These are phyloP conservation scores for Pseudodiploospora longispora DNA, from an alignment of 2,329 filamentous ascomycete genomes.

Conservation along the genomic window DNA sequence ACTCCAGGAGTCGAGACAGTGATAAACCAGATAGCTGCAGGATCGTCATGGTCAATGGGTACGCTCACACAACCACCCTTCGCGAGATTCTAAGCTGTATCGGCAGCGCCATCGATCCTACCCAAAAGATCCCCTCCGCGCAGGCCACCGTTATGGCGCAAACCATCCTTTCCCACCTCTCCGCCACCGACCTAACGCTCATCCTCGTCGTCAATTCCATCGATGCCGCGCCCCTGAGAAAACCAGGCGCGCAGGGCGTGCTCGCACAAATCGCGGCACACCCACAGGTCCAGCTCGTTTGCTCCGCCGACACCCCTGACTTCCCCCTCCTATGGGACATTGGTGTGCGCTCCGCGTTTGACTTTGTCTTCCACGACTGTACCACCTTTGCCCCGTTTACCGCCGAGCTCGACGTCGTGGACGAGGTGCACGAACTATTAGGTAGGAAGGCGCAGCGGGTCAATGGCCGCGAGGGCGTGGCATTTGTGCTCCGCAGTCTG, in stretches of 20 bases:
- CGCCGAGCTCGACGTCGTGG: slow-evolving; percentile 72
- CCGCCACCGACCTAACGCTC: slow-evolving; percentile 35
- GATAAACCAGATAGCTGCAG: slow-evolving; percentile 23
- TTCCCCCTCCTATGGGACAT: slow-evolving; percentile 88
- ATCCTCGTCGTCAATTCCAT: slow-evolving; percentile 79
- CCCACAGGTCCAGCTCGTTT: slow-evolving; percentile 62
- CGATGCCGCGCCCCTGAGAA: slow-evolving; percentile 70
- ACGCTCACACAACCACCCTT: slow-evolving; percentile 57
- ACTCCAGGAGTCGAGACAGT: slow-evolving; percentile 20
- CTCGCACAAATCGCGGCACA: slow-evolving; percentile 71
- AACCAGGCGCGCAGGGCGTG: slow-evolving; percentile 58
- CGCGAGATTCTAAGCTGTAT: slow-evolving; percentile 65
- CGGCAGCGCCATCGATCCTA: slow-evolving; percentile 50
- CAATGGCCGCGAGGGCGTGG: slow-evolving; percentile 84
- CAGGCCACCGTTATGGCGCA: slow-evolving; percentile 64
- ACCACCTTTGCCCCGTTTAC: slow-evolving; percentile 77
- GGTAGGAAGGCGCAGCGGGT: slow-evolving; percentile 71
- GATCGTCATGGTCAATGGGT: slow-evolving; percentile 83
- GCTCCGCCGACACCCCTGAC: slow-evolving; percentile 79
- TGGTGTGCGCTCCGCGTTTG: slow-evolving; percentile 70
- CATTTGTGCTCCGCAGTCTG: slow-evolving; percentile 80
- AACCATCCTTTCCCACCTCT: slow-evolving; percentile 53
- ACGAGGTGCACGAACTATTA: slow-evolving; percentile 81
- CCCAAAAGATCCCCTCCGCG: slow-evolving; percentile 44
- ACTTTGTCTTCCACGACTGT: slow-evolving; percentile 86